Evolutionary conservation across 805 yeast species (phyloP).

Genomic region (Candida ulmi): DNA sequence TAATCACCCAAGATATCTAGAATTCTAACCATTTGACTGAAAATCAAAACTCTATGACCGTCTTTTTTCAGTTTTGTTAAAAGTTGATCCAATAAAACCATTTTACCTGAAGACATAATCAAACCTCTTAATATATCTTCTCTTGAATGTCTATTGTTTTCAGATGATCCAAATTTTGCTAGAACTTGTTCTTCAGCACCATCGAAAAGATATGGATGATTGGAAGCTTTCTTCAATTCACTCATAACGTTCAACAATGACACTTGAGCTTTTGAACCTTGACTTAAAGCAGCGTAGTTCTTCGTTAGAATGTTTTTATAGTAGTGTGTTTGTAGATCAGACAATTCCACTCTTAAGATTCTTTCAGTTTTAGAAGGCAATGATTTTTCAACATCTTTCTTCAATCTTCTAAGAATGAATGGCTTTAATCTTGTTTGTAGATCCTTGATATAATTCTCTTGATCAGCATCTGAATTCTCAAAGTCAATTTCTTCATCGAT

Average conservation of each 20-base stretch:
- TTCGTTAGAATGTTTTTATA: slow-evolving; percentile 90
- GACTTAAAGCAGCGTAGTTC: slow-evolving; percentile 86
- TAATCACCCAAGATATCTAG: slow-evolving; percentile 94
- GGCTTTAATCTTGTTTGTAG: slow-evolving; percentile 85
- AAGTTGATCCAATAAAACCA: slow-evolving; percentile 91
- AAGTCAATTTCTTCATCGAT: slow-evolving; percentile 96
- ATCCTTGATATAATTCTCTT: slow-evolving; percentile 82
- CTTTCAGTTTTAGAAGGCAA: slow-evolving; percentile 95
- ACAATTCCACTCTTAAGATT: slow-evolving; percentile 88
- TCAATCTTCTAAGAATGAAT: slow-evolving; percentile 84
- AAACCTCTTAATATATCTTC: slow-evolving; percentile 83
- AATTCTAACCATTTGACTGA: slow-evolving; percentile 96
- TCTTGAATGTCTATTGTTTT: slow-evolving; percentile 41
- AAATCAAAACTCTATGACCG: slow-evolving; percentile 93
- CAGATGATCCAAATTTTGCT: slow-evolving; percentile 50
- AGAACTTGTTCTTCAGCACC: slow-evolving; percentile 83
- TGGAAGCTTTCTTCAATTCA: slow-evolving; percentile 93
- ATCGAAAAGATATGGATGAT: slow-evolving; percentile 94
- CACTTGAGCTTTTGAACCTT: slow-evolving; percentile 75
- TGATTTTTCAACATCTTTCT: slow-evolving; percentile 96
- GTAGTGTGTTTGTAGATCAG: slow-evolving; percentile 92
- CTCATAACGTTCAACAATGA: slow-evolving; percentile 89
- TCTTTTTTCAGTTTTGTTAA: slow-evolving; percentile 80
- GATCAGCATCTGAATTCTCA: slow-evolving; percentile 80
- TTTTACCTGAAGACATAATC: slow-evolving; percentile 97